Evolutionary conservation across 1,284 basidiomycete species (phyloP).

Genomic region (Chiua sp.): DNA sequence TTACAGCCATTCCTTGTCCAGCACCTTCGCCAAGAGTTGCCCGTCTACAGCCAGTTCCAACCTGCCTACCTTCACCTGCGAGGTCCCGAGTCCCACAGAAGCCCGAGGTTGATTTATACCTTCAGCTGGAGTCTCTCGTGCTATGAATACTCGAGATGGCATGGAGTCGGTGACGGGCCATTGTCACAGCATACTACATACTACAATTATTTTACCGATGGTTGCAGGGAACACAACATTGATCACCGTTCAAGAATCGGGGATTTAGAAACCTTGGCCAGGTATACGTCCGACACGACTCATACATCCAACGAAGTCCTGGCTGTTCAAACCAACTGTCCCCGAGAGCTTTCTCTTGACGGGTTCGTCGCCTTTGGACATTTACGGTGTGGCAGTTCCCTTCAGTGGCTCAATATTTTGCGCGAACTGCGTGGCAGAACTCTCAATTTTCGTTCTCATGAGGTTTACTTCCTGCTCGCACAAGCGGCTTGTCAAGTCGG

Average conservation of each 20-base stretch:
- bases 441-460: conserved; percentile 43
- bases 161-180: neutral
- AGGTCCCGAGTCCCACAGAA: neutral
- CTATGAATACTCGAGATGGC: neutral
- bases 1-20: conserved; percentile 1
- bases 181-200: neutral
- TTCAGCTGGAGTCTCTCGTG: neutral
- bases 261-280: neutral
- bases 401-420: conserved; percentile 57
- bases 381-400: conserved; percentile 44
- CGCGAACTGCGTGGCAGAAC: conserved; percentile 42
- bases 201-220: neutral
- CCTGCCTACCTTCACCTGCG: neutral
- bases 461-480: conserved; percentile 43
- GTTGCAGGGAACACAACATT: neutral
- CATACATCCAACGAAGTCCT: conserved; percentile 48
- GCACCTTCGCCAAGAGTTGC: neutral
- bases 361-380: conserved; percentile 48
- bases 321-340: conserved; percentile 43
- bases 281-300: neutral
- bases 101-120: neutral
- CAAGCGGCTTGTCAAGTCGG: conserved; percentile 50
- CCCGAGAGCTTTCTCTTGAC: conserved; percentile 40
- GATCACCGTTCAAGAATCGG: no score
- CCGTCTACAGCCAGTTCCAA: neutral